phyloP scores from a whole-genome alignment of 1,284 basidiomycete species.

The Hortiboletus rubellus region DNA sequence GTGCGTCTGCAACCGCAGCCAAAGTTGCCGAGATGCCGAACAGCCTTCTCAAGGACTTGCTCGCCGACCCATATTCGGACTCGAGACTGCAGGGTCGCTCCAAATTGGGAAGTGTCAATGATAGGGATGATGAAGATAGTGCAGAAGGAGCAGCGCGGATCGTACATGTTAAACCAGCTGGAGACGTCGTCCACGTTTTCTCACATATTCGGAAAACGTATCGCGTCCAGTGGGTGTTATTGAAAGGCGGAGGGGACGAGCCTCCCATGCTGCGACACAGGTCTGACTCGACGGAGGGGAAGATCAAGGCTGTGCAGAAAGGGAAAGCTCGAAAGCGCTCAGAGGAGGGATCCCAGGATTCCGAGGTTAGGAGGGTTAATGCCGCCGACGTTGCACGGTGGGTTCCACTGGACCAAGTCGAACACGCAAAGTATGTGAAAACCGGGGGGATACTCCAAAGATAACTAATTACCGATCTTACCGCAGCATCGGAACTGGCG shows the following conservation, averaged over 20 bases:
- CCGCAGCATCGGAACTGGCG: slow-evolving; percentile 59
- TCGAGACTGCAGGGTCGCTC: slow-evolving; percentile 7
- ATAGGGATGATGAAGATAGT: background rate
- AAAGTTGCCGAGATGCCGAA: slow-evolving; percentile 40
- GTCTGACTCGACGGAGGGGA: slow-evolving; percentile 1
- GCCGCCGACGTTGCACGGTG: slow-evolving; percentile 40
- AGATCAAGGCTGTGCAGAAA: slow-evolving; percentile 4
- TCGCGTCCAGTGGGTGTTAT: slow-evolving; percentile 69
- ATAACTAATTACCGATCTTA: slow-evolving; percentile 2
- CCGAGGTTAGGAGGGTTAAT: slow-evolving; percentile 13
- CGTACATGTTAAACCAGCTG: slow-evolving; percentile 49
- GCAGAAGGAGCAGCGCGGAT: slow-evolving; percentile 36
- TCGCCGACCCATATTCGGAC: slow-evolving; percentile 31
- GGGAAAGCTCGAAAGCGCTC: slow-evolving; percentile 16
- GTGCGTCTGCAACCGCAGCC: slow-evolving; percentile 36
- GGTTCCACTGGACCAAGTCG: slow-evolving; percentile 55
- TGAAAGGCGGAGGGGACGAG: slow-evolving; percentile 49
- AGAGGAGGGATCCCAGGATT: slow-evolving; percentile 4
- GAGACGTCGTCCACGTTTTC: slow-evolving; percentile 82
- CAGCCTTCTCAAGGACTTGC: slow-evolving; percentile 44
- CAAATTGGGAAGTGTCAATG: background rate
- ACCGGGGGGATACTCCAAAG: background rate
- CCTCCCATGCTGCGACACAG: slow-evolving; percentile 37
- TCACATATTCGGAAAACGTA: slow-evolving; percentile 92
- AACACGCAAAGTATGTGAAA: slow-evolving; percentile 59